These are phyloP conservation scores for Tubosaeta sp. DNA, from an alignment of 768 basidiomycete genomes.

Conservation along the genomic window DNA sequence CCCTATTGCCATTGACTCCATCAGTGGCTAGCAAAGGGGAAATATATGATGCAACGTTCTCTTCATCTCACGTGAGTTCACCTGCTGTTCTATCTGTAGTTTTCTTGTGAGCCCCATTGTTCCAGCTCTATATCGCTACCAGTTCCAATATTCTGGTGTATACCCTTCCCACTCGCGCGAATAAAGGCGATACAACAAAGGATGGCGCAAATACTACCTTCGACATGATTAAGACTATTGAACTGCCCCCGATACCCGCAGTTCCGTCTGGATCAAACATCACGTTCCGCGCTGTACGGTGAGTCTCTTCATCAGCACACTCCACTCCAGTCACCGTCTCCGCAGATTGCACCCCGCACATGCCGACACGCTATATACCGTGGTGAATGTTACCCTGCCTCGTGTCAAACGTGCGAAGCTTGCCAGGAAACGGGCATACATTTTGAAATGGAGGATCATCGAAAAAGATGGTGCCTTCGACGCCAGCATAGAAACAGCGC, in stretches of 20 bases:
- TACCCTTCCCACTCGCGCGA: slow-evolving; percentile 38
- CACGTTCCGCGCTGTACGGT: slow-evolving; percentile 66
- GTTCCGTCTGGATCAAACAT: slow-evolving; percentile 37
- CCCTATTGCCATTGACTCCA: slow-evolving; percentile 44
- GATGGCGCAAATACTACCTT: slow-evolving; percentile 34
- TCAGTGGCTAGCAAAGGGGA: slow-evolving; percentile 65
- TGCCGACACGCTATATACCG: slow-evolving; percentile 56
- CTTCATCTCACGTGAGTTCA: slow-evolving; percentile 50
- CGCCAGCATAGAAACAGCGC: slow-evolving; percentile 42
- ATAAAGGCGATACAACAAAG: background rate
- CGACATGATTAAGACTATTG: slow-evolving; percentile 46
- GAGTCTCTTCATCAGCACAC: slow-evolving; percentile 6
- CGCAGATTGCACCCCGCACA: slow-evolving; percentile 56
- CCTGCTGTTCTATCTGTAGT: background rate
- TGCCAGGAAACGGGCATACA: slow-evolving; percentile 54
- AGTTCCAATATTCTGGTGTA: slow-evolving; percentile 64
- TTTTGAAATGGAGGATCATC: slow-evolving; percentile 69
- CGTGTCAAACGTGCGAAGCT: slow-evolving; percentile 52
- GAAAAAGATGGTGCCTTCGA: slow-evolving; percentile 68
- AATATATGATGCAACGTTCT: slow-evolving; percentile 85
- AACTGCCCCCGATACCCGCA: slow-evolving; percentile 49
- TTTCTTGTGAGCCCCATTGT: background rate
- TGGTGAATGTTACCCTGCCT: slow-evolving; percentile 65
- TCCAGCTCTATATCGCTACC: slow-evolving; percentile 63
- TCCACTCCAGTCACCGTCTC: slow-evolving; percentile 6